Evolutionary conservation across 129 eudicot species (phyloP).

Genomic region (Sambucus nigra): DNA sequence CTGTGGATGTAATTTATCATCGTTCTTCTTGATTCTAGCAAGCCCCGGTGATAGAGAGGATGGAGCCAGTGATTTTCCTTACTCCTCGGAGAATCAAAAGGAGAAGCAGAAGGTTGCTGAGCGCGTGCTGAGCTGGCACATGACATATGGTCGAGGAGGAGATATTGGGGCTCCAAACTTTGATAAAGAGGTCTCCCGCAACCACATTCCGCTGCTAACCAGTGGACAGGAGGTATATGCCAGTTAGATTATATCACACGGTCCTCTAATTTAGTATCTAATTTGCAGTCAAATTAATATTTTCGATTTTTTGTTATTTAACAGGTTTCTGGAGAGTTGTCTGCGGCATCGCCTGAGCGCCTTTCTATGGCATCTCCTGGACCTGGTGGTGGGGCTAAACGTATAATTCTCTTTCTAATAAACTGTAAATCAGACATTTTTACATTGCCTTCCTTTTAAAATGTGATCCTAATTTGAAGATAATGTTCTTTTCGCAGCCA

Average conservation of each 20-base stretch:
- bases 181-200: constrained; percentile 83
- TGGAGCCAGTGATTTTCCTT: constrained; percentile 36
- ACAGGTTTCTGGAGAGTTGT: constrained; percentile 97
- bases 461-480: constrained; percentile 1
- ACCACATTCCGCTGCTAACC: constrained; percentile 78
- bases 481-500: constrained; percentile 45
- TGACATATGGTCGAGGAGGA: constrained; percentile 68
- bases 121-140: constrained; percentile 81
- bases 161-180: constrained; percentile 55
- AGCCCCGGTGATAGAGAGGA: constrained; percentile 75
- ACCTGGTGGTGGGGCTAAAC: constrained; percentile 51
- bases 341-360: constrained; percentile 99
- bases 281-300: background rate
- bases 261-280: background rate
- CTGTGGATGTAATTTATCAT: background rate
- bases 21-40: constrained; percentile 29
- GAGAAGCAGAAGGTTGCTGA: constrained; percentile 69
- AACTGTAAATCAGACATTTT: too few species aligned
- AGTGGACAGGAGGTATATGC: constrained; percentile 55
- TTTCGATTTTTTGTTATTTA: constrained; percentile 11
- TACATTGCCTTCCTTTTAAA: background rate
- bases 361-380: constrained; percentile 88
- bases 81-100: constrained; percentile 48
- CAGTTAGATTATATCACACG: background rate
- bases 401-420: constrained; percentile 50